Evolutionary conservation across 768 basidiomycete genomes (phyloP), one percentile per base, ranked within the genome.

Genomic region (Pisolithus sp.): DNA sequence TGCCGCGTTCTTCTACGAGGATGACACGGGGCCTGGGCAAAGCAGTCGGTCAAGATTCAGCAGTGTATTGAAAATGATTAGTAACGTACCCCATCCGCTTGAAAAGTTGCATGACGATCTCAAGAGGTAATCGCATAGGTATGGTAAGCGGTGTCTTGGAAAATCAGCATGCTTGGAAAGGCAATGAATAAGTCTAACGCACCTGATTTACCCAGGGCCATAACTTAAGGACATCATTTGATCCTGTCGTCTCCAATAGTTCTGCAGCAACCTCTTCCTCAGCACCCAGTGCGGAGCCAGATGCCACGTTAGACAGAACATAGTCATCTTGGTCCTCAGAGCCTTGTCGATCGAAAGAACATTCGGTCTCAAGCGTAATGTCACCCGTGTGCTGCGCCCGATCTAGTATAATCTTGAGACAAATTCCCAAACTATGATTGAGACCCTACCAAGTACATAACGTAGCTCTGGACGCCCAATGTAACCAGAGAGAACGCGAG

Each of bases 141-240:
- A 96, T 93, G 0, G 90, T 93, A 61, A 99, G 78, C 1, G 95
- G 93, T 0, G 93, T 95, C 96, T 99, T 36, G 45, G 47, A 46
- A 36, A 26, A 24, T 30, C 26, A 7, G 12, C 21, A 20, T 20
- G 12, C 39, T 15, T 26, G 56, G 43, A 10, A 51, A 45, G 20
- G 15, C 5, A 1, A 30, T 52, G 21, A 26, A 41, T 34, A 39
- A 15, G 47, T 9, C 7, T 30, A 40, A 10, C 57, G 28, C 66
- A 95, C 96, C 77, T 93, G 86, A 66, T 97, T 96, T 1, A 98
- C 92, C 86, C 93, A 98, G 8, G 90, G 87, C 76, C 87, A 87
- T 49, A 93, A 74, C 61, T 80, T 81, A 30, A 89, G 70, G 18
- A 76, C 75, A 52, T 81, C 76, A 9, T 77, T 77, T 1, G 78